Conservation (phyloP, 164 flowering plant genomes). For the Sedum album region DNA sequence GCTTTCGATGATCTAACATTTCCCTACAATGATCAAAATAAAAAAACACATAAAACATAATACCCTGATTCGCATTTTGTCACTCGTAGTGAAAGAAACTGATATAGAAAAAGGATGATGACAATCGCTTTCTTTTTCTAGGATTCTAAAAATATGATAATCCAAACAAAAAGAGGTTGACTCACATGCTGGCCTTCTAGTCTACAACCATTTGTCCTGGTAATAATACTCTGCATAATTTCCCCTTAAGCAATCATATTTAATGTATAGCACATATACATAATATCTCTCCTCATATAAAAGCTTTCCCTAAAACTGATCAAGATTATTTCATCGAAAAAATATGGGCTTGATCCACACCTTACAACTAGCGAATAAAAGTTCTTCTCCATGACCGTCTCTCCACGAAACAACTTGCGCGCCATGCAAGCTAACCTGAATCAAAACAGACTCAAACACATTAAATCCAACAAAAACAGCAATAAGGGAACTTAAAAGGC, state of each 20-base stretch:
- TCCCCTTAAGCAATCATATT: neutral
- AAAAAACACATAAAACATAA: neutral
- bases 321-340: neutral
- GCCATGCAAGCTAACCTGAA: conserved; percentile 85
- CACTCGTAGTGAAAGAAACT: neutral
- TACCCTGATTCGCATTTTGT: neutral
- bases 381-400: conserved; percentile 83
- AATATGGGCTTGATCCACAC: conserved; percentile 20
- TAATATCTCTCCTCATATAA: neutral
- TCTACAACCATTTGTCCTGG: neutral
- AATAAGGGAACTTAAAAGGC: neutral
- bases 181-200: neutral
- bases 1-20: conserved; percentile 78
- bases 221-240: neutral
- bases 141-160: neutral
- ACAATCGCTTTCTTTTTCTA: neutral
- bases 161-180: neutral
- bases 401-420: conserved; percentile 90
- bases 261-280: neutral
- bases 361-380: conserved; percentile 85
- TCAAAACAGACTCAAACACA: neutral
- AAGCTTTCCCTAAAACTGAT: neutral
- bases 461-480: no score
- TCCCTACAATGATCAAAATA: conserved; percentile 36
- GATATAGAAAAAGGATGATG: neutral